A percentile compares a stretch with the other conserved stretches of the same genome.
Evolutionary conservation across 2,329 filamentous ascomycete species (phyloP).

Genomic region (Pseudocercospora macadamiae): DNA sequence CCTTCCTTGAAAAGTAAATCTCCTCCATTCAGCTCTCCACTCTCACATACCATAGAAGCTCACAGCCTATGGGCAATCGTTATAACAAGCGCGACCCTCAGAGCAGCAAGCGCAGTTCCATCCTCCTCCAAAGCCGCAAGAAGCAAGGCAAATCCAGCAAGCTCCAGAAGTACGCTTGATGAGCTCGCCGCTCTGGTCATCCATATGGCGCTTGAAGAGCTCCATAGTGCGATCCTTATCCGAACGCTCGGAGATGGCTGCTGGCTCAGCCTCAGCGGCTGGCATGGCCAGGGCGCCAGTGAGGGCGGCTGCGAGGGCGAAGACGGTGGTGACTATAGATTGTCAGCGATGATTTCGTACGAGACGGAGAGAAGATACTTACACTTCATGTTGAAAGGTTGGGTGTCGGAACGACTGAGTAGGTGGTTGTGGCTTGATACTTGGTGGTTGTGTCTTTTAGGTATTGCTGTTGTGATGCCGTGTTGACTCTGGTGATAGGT

Average conservation of each 20-base stretch:
- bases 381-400: neutral
- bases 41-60: neutral
- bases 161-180: conserved; percentile 5
- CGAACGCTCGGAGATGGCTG: neutral
- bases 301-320: conserved; percentile 4
- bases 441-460: no score
- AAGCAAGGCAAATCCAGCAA: conserved; percentile 10
- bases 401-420: neutral
- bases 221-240: neutral
- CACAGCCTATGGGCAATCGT: neutral
- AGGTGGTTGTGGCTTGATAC: no score
- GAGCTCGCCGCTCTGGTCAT: neutral
- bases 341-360: neutral
- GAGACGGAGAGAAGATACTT: neutral
- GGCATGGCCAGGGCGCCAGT: neutral
- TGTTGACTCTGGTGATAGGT: no score
- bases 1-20: neutral
- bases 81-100: conserved; percentile 9
- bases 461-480: no score
- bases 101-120: conserved; percentile 11
- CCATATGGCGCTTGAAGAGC: neutral
- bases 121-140: conserved; percentile 5
- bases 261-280: neutral
- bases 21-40: neutral
- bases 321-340: conserved; percentile 6